Conservation (phyloP, 2,329 filamentous ascomycete genomes). For the Fusarium lyarnte region DNA sequence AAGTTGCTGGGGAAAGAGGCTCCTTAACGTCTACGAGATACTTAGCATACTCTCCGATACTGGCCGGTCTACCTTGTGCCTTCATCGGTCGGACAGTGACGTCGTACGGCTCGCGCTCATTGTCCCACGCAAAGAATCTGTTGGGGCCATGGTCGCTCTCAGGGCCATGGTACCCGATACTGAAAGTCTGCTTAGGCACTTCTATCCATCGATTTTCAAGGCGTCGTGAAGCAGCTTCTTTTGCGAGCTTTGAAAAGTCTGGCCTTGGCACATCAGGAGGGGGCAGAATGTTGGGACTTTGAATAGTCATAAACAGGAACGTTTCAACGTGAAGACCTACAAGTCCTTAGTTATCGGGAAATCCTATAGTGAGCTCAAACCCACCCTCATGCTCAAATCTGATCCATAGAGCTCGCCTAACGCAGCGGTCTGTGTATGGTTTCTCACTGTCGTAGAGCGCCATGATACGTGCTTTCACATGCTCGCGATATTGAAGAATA, state of each 20-base stretch:
- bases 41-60: conserved; percentile 17
- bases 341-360: neutral
- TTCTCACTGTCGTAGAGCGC: neutral
- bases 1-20: neutral
- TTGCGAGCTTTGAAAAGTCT: conserved; percentile 17
- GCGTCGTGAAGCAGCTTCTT: conserved; percentile 2
- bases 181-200: neutral
- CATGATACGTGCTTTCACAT: conserved; percentile 9
- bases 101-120: conserved; percentile 25
- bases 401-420: conserved; percentile 27
- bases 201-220: conserved; percentile 3
- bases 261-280: neutral
- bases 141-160: conserved; percentile 5
- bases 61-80: conserved; percentile 17
- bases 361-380: accelerated
- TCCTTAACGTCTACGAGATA: neutral
- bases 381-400: conserved; percentile 29
- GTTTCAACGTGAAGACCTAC: conserved; percentile 25
- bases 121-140: conserved; percentile 32
- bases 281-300: neutral
- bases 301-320: conserved; percentile 30
- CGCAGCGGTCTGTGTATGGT: neutral
- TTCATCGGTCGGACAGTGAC: neutral
- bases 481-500: conserved; percentile 19
- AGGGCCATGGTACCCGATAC: conserved; percentile 10